Evolutionary conservation across 2,329 filamentous ascomycete species (phyloP).

Genomic region (Byssothecium circinans): DNA sequence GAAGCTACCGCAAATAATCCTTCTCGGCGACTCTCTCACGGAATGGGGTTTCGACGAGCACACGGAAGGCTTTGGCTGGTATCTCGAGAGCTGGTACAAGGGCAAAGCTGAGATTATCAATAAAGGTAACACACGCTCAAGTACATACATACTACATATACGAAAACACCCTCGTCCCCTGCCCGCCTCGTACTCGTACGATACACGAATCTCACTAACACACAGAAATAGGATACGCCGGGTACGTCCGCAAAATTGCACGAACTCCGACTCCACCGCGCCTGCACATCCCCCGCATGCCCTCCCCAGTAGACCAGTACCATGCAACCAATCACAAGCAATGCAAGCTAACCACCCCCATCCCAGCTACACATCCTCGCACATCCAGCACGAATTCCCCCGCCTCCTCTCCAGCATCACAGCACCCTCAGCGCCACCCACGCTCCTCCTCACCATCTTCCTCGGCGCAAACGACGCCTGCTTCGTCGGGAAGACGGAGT

Average conservation of each 20-base stretch:
- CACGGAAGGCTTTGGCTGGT: conserved; percentile 33
- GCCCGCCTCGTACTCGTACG: background rate
- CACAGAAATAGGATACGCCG: conserved; percentile 10
- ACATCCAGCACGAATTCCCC: conserved; percentile 26
- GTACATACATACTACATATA: conserved; percentile 21
- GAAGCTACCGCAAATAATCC: conserved; percentile 29
- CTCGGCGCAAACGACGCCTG: conserved; percentile 46
- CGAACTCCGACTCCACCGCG: background rate
- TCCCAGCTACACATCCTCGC: conserved; percentile 31
- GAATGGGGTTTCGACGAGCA: conserved; percentile 34
- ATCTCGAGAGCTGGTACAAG: conserved; percentile 28
- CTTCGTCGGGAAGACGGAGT: conserved; percentile 22
- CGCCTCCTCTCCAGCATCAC: conserved; percentile 26
- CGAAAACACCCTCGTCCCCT: conserved; percentile 30
- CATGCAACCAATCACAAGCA: too few relatives aligned
- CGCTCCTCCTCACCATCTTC: conserved; percentile 45
- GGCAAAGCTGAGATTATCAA: conserved; percentile 32
- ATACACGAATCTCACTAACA: background rate
- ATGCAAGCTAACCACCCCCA: background rate
- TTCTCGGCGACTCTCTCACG: conserved; percentile 42
- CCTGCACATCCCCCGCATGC: background rate
- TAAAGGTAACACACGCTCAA: conserved; percentile 39
- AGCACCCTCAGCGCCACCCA: conserved; percentile 20
- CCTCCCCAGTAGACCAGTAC: background rate
- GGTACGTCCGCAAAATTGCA: conserved; percentile 8